Conservation (phyloP, 352 stramenopile genomes). For the Phytophthora agathidicida region DNA sequence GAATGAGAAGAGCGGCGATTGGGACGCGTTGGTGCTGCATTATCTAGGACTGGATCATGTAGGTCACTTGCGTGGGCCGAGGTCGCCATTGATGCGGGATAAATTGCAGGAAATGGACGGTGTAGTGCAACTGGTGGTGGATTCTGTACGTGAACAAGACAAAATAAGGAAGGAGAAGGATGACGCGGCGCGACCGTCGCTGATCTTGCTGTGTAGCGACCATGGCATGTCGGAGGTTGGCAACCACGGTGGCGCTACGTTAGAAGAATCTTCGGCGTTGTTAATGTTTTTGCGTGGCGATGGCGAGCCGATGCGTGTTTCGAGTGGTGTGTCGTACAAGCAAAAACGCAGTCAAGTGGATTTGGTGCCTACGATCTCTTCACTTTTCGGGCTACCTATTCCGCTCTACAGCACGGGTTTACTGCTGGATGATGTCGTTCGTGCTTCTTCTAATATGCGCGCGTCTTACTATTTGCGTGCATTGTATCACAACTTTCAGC, state of each 20-base stretch:
- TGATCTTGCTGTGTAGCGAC: constrained; percentile 88
- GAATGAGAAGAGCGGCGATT: constrained; percentile 70
- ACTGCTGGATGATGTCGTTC: constrained; percentile 67
- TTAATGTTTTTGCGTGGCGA: constrained; percentile 78
- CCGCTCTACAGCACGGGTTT: constrained; percentile 68
- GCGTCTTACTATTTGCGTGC: constrained; percentile 32
- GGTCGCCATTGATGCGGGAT: constrained; percentile 74
- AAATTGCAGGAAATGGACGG: constrained; percentile 89
- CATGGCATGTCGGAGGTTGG: constrained; percentile 91
- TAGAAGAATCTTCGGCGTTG: constrained; percentile 85
- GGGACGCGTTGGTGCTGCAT: constrained; percentile 87
- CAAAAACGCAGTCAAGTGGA: constrained; percentile 71
- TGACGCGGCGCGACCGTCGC: constrained; percentile 39
- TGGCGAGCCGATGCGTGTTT: constrained; percentile 25
- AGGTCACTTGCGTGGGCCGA: constrained; percentile 79
- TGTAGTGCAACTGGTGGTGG: constrained; percentile 63
- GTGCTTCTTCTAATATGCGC: constrained; percentile 24
- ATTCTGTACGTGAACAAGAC: constrained; percentile 71
- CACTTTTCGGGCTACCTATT: constrained; percentile 75
- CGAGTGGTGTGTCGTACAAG: constrained; percentile 1
- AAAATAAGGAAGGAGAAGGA: constrained; percentile 27
- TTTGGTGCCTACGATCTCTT: constrained; percentile 82
- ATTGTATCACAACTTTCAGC: constrained; percentile 64
- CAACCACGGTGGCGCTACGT: constrained; percentile 85
- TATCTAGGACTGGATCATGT: constrained; percentile 90